Evolutionary conservation across 768 basidiomycete species (phyloP).

Genomic region (Dioszegia aurantiaca): DNA sequence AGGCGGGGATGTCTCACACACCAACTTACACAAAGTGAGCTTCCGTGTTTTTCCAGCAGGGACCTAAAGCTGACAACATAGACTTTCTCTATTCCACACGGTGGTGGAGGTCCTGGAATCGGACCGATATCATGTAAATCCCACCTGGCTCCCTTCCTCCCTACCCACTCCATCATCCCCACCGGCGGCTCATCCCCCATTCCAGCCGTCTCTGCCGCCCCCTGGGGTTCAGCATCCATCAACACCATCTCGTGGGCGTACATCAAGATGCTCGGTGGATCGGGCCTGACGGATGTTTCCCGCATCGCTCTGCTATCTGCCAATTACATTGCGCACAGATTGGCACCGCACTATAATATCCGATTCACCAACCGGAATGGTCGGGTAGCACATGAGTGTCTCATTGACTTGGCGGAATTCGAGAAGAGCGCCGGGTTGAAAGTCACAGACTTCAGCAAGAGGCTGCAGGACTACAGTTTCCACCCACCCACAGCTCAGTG

Average conservation of each 20-base stretch:
- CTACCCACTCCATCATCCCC: conserved; percentile 71
- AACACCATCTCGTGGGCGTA: conserved; percentile 98
- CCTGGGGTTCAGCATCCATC: conserved; percentile 92
- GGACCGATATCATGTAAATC: conserved; percentile 93
- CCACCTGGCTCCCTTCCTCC: conserved; percentile 92
- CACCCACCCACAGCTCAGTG: conserved; percentile 87
- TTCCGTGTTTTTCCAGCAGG: neutral
- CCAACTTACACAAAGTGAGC: conserved; percentile 78
- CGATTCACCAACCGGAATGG: conserved; percentile 87
- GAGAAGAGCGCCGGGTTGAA: conserved; percentile 81
- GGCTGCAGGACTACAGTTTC: conserved; percentile 63
- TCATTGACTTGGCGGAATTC: conserved; percentile 94
- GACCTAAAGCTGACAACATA: conserved; percentile 48
- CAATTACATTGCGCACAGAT: conserved; percentile 91
- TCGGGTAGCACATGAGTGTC: conserved; percentile 89
- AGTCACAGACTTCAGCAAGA: conserved; percentile 94
- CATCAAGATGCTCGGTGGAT: conserved; percentile 98
- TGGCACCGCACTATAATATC: conserved; percentile 77
- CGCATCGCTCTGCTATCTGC: conserved; percentile 87
- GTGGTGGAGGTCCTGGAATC: conserved; percentile 94
- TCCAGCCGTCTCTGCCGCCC: conserved; percentile 82
- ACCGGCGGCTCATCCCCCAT: conserved; percentile 71
- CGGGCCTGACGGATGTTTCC: conserved; percentile 79
- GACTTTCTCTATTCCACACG: conserved; percentile 97
- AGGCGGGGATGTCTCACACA: conserved; percentile 95